phyloP scores from a whole-genome alignment of 1,284 basidiomycete genomes.

The Afroboletus lepidellus region DNA sequence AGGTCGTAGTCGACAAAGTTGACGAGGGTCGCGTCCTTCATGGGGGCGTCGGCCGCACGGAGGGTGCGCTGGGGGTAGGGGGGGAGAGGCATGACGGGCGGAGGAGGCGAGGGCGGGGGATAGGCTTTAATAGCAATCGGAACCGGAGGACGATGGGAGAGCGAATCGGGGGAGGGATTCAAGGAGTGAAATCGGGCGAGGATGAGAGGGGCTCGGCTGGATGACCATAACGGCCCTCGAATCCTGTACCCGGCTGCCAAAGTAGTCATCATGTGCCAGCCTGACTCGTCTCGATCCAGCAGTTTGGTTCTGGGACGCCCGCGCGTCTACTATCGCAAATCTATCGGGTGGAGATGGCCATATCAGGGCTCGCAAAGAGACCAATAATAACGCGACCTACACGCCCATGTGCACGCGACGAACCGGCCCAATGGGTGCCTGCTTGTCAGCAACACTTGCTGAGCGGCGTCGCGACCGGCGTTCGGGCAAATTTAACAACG shows the following conservation, averaged over 20 bases:
- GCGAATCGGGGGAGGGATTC: constrained; percentile 25
- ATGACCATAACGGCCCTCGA: constrained; percentile 29
- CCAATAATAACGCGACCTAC: constrained; percentile 20
- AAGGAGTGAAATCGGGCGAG: constrained; percentile 28
- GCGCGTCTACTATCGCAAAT: constrained; percentile 24
- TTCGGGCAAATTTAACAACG: background rate
- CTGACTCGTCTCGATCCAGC: constrained; percentile 41
- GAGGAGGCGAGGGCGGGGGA: constrained; percentile 22
- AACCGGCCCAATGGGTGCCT: constrained; percentile 10
- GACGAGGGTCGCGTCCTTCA: constrained; percentile 44
- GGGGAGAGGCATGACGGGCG: constrained; percentile 41
- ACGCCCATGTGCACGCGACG: constrained; percentile 1
- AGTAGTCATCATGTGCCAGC: constrained; percentile 33
- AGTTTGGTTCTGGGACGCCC: constrained; percentile 14
- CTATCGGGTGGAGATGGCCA: constrained; percentile 15
- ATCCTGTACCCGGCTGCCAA: constrained; percentile 37
- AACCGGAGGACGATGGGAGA: constrained; percentile 26
- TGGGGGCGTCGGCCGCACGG: constrained; percentile 33
- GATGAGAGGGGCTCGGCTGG: constrained; percentile 41
- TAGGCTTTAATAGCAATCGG: constrained; percentile 34
- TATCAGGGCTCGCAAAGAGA: constrained; percentile 17
- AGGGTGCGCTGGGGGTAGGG: constrained; percentile 36
- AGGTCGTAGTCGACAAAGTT: constrained; percentile 45
- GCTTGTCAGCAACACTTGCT: constrained; percentile 6
- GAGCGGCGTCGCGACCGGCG: constrained; percentile 15